Evolutionary conservation across 2,329 filamentous ascomycete species (phyloP), one percentile per base, ranked within the genome.

Genomic region (Sporothrix protearum): DNA sequence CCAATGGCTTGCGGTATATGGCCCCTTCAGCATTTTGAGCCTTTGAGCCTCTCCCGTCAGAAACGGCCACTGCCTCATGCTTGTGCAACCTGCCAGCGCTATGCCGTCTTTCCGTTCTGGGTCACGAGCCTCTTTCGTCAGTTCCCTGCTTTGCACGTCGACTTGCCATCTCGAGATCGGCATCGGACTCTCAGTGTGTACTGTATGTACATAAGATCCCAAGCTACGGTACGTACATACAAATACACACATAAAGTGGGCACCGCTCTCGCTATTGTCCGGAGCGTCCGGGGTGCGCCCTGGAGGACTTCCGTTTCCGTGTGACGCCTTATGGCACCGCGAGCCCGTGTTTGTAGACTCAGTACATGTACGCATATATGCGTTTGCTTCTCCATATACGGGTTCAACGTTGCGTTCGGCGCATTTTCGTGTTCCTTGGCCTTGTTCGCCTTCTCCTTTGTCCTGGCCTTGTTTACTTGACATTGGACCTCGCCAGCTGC

Each of bases 51-150:
- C n/a, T 49, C 53, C 55, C 22, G 55, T 19, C 16, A 39, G 30
- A 61, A 61, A 61, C 19, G 33, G 57, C 8, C 33, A 39, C 19
- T 10, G 6, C 33, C 33, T 36, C 33, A 36, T 25, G 28, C 53
- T 61, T 61, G 57, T 61, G 12, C 57, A 61, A 42, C 33, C 33
- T 42, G 57, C 42, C 57, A 61, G 57, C 57, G n/a, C 36, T 61
- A 25, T 61, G 57, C 57, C 57, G 12, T 53, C 1, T 42, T 30
- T 3, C 33, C 14, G 28, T 33, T 61, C 33, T 39, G n/a, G n/a
- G n/a, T n/a, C n/a, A n/a, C n/a, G n/a, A n/a, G 6, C 19, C 36
- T 36, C 25, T 16, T 30, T 28, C 9, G 1, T 30, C 33, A 57
- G 4, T 61, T 39, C 57, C 33, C 57, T 39, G 30, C 47, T n/a